phyloP scores from a whole-genome alignment of 2,329 filamentous ascomycete species.

The Pestalotiopsis sp. region DNA sequence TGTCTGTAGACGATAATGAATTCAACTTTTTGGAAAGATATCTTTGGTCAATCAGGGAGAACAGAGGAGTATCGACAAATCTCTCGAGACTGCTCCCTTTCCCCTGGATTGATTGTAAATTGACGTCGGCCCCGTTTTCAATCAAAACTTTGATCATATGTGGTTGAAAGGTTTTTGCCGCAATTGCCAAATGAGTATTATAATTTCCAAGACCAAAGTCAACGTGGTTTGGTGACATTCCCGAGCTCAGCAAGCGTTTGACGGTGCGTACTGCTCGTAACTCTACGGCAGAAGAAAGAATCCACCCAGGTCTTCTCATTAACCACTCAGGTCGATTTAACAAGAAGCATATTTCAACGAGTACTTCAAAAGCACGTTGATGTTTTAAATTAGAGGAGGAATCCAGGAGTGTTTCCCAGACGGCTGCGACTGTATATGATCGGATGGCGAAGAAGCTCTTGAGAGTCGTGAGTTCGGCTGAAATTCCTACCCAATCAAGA shows the following conservation, averaged over 20 bases:
- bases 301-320: not conserved
- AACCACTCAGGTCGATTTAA: not conserved
- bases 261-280: not conserved
- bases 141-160: not conserved
- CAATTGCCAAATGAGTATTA: not conserved
- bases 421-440: not conserved
- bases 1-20: not conserved
- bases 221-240: not conserved
- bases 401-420: not conserved
- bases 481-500: not conserved
- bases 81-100: too few relatives aligned
- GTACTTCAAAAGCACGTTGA: not conserved
- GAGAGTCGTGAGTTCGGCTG: not conserved
- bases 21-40: not conserved
- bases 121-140: not conserved
- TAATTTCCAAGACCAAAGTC: too few relatives aligned
- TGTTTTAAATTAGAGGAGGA: not conserved
- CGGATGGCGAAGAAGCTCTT: not conserved
- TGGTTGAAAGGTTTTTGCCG: not conserved
- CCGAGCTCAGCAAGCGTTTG: not conserved
- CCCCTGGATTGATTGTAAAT: not conserved
- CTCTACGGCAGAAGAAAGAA: not conserved
- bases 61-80: not conserved
- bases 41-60: too few relatives aligned
- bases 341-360: not conserved